These are phyloP conservation scores for Ganoderma resinaceum DNA, from an alignment of 1,284 basidiomycete species.

Conservation along the genomic window DNA sequence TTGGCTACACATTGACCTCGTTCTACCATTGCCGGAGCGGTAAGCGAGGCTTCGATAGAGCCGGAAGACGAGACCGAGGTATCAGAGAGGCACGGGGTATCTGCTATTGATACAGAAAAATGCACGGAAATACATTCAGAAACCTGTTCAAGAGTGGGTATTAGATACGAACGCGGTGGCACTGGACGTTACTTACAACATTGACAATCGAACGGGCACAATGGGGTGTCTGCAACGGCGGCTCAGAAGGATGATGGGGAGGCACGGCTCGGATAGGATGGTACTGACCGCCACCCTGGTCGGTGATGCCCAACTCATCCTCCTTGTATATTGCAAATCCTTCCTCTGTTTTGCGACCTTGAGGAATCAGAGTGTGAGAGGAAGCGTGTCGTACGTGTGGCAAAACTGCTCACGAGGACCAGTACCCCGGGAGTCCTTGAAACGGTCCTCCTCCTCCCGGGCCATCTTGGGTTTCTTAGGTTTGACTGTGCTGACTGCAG, in stretches of 20 bases:
- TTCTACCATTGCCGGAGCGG: slow-evolving; percentile 37
- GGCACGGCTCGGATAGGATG: background rate
- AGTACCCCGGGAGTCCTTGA: slow-evolving; percentile 81
- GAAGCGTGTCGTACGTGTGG: slow-evolving; percentile 6
- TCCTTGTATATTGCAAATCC: slow-evolving; percentile 88
- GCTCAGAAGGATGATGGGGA: slow-evolving; percentile 30
- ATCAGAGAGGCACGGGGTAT: slow-evolving; percentile 23
- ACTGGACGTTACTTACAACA: slow-evolving; percentile 36
- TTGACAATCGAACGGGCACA: slow-evolving; percentile 45
- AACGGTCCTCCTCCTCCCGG: slow-evolving; percentile 57
- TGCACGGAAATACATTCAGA: slow-evolving; percentile 41
- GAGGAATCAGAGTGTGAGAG: slow-evolving; percentile 10
- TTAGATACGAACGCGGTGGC: background rate
- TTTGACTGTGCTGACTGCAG: slow-evolving; percentile 28
- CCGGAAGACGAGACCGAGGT: slow-evolving; percentile 39
- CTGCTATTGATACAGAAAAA: slow-evolving; percentile 21
- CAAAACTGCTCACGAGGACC: slow-evolving; percentile 64
- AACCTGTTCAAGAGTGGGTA: slow-evolving; percentile 47
- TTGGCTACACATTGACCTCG: slow-evolving; percentile 37
- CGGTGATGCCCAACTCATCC: slow-evolving; percentile 80
- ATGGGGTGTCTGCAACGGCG: slow-evolving; percentile 42
- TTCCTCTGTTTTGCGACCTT: slow-evolving; percentile 86
- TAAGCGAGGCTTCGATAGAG: slow-evolving; percentile 74
- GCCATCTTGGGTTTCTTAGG: slow-evolving; percentile 38
- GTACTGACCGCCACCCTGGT: slow-evolving; percentile 77